Base-by-base conservation (phyloP, 208 protist genomes). In the Leishmania lainsoni region DNA sequence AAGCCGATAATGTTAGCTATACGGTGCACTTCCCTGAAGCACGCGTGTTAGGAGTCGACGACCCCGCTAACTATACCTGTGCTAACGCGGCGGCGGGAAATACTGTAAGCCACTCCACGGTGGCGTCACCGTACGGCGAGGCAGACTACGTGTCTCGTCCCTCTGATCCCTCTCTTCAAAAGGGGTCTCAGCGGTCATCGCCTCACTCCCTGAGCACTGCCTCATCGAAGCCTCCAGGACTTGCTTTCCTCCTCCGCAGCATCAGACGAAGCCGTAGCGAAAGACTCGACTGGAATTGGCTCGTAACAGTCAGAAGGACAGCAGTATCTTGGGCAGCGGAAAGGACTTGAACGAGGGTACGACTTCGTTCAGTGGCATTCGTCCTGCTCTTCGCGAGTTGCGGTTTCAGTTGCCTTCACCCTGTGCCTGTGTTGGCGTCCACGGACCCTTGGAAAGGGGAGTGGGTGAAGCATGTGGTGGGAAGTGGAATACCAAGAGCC, bases 1-100 rank as follows among this genome's bases (percentile, higher is more conserved):
- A 63, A 39, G 63, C n/a, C 5, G 58, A 35, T 5, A 68, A 69
- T 35, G 58, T 52, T 0, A 29, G 75, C 39, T 75, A 75, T 10
- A 45, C 63, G 39, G 42, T 61, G 26, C 73, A 79, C 74, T 79
- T 83, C 54, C 80, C 80, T n/a, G 74, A 83, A 76, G 80, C 74
- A 22, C 80, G 39, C 45, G 80, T 69, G 51, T 32, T 56, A 51
- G 39, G n/a, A 22, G 72, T 17, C 52, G 54, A 39, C 52, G 32
- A 6, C 5, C 12, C 14, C 14, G 14, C n/a, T 12, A 63, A 65
- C 42, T 48, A 22, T 8, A 61, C 35, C 39, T 6, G 32, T 59
- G 29, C 39, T 75, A 22, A 14, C 29, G 71, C 45, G 51, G 49
- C 71, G 26, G 71, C 71, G 29, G 71, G 4, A 12, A 59, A 35